phyloP scores from a whole-genome alignment of 2,329 filamentous ascomycete species.

The Penicillium sp. region DNA sequence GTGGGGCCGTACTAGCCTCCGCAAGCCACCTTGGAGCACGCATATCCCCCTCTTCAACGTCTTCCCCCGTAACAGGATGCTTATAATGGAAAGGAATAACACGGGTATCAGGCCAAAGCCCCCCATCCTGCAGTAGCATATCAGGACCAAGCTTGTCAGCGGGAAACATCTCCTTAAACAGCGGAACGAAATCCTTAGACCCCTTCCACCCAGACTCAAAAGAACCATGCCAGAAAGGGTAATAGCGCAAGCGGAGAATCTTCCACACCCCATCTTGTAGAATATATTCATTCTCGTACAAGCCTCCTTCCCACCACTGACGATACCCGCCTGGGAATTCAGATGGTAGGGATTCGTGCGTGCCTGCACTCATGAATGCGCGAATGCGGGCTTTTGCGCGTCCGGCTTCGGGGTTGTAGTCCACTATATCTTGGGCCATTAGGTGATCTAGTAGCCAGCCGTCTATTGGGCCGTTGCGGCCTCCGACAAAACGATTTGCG shows the following conservation, averaged over 20 bases:
- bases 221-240: neutral
- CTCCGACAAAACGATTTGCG: constrained; percentile 52
- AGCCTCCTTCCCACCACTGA: neutral
- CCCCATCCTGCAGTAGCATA: neutral
- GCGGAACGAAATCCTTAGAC: neutral
- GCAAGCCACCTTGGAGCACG: neutral
- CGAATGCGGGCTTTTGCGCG: neutral
- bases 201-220: neutral
- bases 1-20: no score
- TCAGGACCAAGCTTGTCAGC: neutral
- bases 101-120: neutral
- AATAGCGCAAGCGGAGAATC: neutral
- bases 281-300: neutral
- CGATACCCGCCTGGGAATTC: neutral
- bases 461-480: constrained; percentile 57
- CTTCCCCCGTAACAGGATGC: neutral
- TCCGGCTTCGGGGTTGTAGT: neutral
- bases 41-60: neutral
- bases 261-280: neutral
- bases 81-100: neutral
- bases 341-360: neutral
- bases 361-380: neutral
- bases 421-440: constrained; percentile 56
- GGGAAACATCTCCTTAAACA: neutral
- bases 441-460: constrained; percentile 60